Conservation (phyloP, 108 stramenopile genomes). For the Schizochytrium sp. region DNA sequence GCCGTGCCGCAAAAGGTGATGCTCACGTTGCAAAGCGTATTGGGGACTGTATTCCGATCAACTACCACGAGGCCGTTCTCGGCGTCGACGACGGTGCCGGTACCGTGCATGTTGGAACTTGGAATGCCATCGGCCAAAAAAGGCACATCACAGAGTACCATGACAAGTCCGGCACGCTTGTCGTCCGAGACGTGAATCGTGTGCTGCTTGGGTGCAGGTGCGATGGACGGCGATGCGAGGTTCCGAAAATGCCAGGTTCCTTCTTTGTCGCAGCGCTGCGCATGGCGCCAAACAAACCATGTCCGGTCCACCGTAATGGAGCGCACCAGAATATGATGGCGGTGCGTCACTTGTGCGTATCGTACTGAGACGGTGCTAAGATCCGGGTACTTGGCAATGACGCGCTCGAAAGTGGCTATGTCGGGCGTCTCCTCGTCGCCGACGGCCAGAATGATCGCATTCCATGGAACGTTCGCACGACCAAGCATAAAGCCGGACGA, state of each 20-base stretch:
- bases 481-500: conserved; percentile 36
- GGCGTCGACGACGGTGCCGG: conserved; percentile 36
- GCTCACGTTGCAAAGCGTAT: conserved; percentile 32
- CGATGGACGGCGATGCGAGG: neutral
- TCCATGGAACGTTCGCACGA: conserved; percentile 18
- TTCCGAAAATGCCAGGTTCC: neutral
- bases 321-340: neutral
- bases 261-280: neutral
- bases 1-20: conserved; percentile 35
- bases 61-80: conserved; percentile 40
- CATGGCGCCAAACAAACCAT: neutral
- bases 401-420: conserved; percentile 30
- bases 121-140: conserved; percentile 29
- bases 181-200: neutral
- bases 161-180: conserved; percentile 17
- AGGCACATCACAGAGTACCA: conserved; percentile 36
- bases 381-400: conserved; percentile 22
- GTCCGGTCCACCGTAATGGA: neutral
- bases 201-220: neutral
- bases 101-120: conserved; percentile 17
- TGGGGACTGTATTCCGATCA: conserved; percentile 41
- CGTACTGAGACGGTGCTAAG: conserved; percentile 25
- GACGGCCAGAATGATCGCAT: conserved; percentile 27
- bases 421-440: conserved; percentile 29
- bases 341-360: neutral